phyloP scores from a whole-genome alignment of 768 basidiomycete genomes.

The Leccinum longicurvipes region DNA sequence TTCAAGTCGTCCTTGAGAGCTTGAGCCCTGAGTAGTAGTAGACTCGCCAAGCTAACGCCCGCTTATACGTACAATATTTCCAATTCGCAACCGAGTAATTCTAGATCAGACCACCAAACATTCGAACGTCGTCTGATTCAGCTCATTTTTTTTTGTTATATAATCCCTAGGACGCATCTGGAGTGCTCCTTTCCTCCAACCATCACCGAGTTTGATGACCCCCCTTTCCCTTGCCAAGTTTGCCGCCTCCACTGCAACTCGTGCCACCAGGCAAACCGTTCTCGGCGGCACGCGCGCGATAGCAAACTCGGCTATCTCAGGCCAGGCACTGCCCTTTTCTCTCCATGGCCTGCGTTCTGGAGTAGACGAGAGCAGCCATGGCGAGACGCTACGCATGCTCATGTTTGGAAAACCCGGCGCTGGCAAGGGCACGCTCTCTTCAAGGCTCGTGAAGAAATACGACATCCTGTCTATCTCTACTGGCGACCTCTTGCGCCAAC shows the following conservation, averaged over 20 bases:
- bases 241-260: constrained; percentile 5
- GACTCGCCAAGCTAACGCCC: no score
- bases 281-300: constrained; percentile 24
- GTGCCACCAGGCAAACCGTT: constrained; percentile 1
- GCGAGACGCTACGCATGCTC: constrained; percentile 43
- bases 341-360: constrained; percentile 42
- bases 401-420: constrained; percentile 65
- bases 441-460: constrained; percentile 74
- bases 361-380: constrained; percentile 18
- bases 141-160: constrained; percentile 13
- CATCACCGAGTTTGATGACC: constrained; percentile 16
- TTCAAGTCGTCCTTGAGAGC: not conserved
- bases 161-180: constrained; percentile 5
- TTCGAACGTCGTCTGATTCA: not conserved
- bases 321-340: constrained; percentile 50
- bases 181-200: not conserved
- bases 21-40: no score
- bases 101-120: not conserved
- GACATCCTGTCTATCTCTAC: constrained; percentile 76
- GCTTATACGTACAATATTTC: not conserved
- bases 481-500: constrained; percentile 81
- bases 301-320: constrained; percentile 29
- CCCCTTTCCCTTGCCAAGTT: constrained; percentile 14
- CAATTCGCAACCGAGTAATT: constrained; percentile 2
- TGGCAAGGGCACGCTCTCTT: constrained; percentile 82